These are phyloP conservation scores for Trypanosoma boissoni DNA, from an alignment of 208 protist genomes.

Conservation along the genomic window DNA sequence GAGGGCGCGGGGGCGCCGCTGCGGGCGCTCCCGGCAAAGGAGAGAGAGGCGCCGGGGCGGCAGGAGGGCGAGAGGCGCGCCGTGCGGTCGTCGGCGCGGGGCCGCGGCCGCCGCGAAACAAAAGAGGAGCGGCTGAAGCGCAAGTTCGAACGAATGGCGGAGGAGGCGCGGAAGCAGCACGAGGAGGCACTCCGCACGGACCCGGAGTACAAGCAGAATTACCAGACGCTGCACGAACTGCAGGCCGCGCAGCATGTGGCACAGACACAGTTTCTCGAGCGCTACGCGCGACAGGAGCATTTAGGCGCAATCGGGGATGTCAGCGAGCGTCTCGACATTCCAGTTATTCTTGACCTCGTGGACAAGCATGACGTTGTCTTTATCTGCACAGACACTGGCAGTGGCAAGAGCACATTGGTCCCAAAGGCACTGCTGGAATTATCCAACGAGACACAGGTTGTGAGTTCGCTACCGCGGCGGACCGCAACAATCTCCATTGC, in stretches of 20 bases:
- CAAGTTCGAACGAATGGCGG: conserved; percentile 28
- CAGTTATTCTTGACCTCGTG: conserved; percentile 35
- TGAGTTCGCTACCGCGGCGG: conserved; percentile 27
- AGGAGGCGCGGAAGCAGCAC: conserved; percentile 43
- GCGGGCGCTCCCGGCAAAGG: background rate
- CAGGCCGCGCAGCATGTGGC: conserved; percentile 46
- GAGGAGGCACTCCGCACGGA: conserved; percentile 66
- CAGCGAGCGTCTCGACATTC: conserved; percentile 77
- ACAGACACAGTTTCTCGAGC: conserved; percentile 45
- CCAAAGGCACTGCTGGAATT: conserved; percentile 36
- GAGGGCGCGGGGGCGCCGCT: background rate
- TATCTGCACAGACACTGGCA: conserved; percentile 44
- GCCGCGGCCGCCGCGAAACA: conserved; percentile 31
- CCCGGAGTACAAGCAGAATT: conserved; percentile 69
- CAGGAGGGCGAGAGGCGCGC: no score
- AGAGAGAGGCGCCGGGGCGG: background rate
- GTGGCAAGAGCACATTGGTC: conserved; percentile 36
- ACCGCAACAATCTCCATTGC: conserved; percentile 36
- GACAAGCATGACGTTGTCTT: conserved; percentile 46
- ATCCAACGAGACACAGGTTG: conserved; percentile 24
- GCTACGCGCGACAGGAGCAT: conserved; percentile 50
- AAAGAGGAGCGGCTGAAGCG: conserved; percentile 36
- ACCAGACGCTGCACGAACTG: conserved; percentile 58
- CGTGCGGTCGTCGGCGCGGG: conserved; percentile 24
- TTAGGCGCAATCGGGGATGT: conserved; percentile 37